Conservation (phyloP, 2,329 filamentous ascomycete genomes). For the Fusarium citri region DNA sequence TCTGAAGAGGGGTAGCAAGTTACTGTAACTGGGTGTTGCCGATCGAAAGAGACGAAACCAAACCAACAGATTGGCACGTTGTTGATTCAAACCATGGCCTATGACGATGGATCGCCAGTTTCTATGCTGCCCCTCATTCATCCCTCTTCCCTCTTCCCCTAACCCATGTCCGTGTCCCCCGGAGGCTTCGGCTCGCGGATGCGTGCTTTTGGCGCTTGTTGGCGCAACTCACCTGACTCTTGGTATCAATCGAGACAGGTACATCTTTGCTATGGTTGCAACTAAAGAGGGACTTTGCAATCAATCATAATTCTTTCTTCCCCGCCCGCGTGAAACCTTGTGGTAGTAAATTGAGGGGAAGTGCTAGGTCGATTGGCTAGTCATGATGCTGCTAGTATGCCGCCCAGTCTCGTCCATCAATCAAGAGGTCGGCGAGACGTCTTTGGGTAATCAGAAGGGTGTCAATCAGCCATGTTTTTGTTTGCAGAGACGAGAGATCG, state of each 20-base stretch:
- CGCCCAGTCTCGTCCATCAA: constrained; percentile 9
- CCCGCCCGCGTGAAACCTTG: constrained; percentile 45
- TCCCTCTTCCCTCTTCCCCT: not conserved
- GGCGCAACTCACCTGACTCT: constrained; percentile 44
- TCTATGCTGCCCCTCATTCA: constrained; percentile 22
- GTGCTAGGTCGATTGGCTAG: constrained; percentile 31
- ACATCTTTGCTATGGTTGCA: not conserved
- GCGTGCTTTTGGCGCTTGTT: constrained; percentile 39
- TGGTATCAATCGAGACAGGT: constrained; percentile 14
- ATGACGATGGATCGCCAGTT: constrained; percentile 46
- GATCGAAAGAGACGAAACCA: constrained; percentile 20
- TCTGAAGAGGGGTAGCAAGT: constrained; percentile 9
- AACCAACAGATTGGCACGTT: constrained; percentile 28
- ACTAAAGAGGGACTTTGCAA: constrained; percentile 12
- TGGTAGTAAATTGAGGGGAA: constrained; percentile 43
- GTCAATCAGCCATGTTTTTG: constrained; percentile 29
- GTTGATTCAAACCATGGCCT: constrained; percentile 17
- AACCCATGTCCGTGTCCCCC: constrained; percentile 25
- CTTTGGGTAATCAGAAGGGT: constrained; percentile 35
- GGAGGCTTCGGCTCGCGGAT: constrained; percentile 44
- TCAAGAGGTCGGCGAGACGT: constrained; percentile 19
- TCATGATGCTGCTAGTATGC: constrained; percentile 12
- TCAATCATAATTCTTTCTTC: constrained; percentile 15
- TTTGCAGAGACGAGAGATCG: constrained; percentile 2
- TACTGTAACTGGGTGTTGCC: constrained; percentile 17